These are phyloP conservation scores for Lecanicillium sp. DNA, from an alignment of 2,329 filamentous ascomycete species.

Conservation along the genomic window DNA sequence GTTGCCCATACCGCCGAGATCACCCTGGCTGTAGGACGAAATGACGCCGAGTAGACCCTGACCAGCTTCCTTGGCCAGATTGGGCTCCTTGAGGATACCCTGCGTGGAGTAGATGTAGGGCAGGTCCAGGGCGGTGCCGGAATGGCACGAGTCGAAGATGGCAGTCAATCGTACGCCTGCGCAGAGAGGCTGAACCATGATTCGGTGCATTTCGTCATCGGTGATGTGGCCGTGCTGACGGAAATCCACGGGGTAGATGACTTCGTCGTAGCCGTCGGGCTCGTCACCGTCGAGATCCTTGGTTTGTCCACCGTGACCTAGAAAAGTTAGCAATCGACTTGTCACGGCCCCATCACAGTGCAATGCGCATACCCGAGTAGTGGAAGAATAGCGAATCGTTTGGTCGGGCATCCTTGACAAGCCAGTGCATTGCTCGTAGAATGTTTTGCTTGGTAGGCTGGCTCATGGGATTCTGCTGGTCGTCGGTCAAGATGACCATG, in stretches of 20 bases:
- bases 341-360: neutral
- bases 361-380: conserved; percentile 65
- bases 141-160: conserved; percentile 63
- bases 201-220: conserved; percentile 75
- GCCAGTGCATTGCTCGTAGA: conserved; percentile 92
- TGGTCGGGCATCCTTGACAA: conserved; percentile 85
- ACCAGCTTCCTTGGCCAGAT: conserved; percentile 61
- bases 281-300: conserved; percentile 74
- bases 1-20: conserved; percentile 75
- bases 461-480: conserved; percentile 96
- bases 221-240: conserved; percentile 73
- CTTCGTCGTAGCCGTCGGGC: conserved; percentile 75
- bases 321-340: conserved; percentile 15
- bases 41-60: conserved; percentile 56
- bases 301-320: conserved; percentile 75
- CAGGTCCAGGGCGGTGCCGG: conserved; percentile 59
- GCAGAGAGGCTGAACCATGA: conserved; percentile 56
- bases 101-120: conserved; percentile 66
- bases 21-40: conserved; percentile 58
- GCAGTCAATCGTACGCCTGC: conserved; percentile 54
- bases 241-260: conserved; percentile 80
- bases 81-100: conserved; percentile 62
- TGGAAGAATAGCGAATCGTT: conserved; percentile 98
- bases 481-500: conserved; percentile 94
- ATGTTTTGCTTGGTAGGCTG: conserved; percentile 96